Evolutionary conservation across 495 filamentous ascomycete genomes (phyloP).

Genomic region (Coniosporium apollinis): DNA sequence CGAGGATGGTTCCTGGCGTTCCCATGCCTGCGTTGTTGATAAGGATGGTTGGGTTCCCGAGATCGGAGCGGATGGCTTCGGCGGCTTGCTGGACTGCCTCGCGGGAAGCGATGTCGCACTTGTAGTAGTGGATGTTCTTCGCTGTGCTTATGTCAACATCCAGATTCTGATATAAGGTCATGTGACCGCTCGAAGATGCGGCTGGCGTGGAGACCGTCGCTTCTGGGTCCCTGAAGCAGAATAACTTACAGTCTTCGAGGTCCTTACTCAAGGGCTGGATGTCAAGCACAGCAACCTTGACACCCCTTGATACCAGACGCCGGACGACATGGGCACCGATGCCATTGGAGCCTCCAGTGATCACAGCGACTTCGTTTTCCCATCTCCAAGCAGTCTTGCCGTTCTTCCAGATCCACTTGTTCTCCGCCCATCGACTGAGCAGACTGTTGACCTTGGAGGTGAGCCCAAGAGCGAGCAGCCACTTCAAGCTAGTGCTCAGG

Average conservation of each 20-base stretch:
- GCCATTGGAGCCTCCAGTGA: slow-evolving; percentile 42
- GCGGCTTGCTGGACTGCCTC: slow-evolving; percentile 28
- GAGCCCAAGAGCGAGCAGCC: slow-evolving; percentile 21
- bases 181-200: too few species aligned
- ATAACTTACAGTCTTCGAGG: slow-evolving; percentile 10
- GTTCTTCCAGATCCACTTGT: slow-evolving; percentile 31
- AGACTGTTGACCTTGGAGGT: slow-evolving; percentile 26
- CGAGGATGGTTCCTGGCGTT: slow-evolving; percentile 29
- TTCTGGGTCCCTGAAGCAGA: neutral
- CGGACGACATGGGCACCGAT: slow-evolving; percentile 36
- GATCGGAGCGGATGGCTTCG: slow-evolving; percentile 27
- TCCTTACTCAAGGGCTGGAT: slow-evolving; percentile 21
- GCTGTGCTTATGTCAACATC: too few species aligned
- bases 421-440: slow-evolving; percentile 15
- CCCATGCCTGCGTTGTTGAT: slow-evolving; percentile 47
- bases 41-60: slow-evolving; percentile 36
- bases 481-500: slow-evolving; percentile 6
- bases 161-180: too few species aligned
- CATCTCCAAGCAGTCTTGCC: slow-evolving; percentile 30
- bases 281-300: slow-evolving; percentile 36
- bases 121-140: slow-evolving; percentile 29
- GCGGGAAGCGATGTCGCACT: slow-evolving; percentile 37
- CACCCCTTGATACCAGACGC: slow-evolving; percentile 28
- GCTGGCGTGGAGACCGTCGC: neutral
- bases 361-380: slow-evolving; percentile 34